Percentiles rank a stretch among this genome's conserved stretches.
These are phyloP conservation scores for Flueggea neowawraea DNA, from an alignment of 441 rosid genomes.

Conservation along the genomic window DNA sequence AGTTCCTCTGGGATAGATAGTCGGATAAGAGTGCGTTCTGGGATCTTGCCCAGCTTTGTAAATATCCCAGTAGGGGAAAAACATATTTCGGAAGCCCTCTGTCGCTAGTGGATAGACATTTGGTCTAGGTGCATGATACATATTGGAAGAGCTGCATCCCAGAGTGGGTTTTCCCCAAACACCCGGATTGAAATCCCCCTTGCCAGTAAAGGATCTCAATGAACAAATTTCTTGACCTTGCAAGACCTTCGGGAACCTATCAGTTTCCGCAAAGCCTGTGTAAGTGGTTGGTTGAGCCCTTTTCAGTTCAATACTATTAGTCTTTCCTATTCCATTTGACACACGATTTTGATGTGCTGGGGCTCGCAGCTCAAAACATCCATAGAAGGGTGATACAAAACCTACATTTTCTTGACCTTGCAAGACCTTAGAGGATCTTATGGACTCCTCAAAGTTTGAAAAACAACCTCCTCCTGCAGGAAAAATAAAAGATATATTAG, in stretches of 20 bases:
- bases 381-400: constrained; percentile 61
- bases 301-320: constrained; percentile 36
- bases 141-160: constrained; percentile 41
- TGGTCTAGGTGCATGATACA: constrained; percentile 46
- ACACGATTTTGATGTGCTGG: constrained; percentile 52
- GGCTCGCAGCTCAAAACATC: constrained; percentile 58
- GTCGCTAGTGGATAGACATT: constrained; percentile 46
- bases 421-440: constrained; percentile 99
- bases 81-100: constrained; percentile 32
- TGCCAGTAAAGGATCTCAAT: constrained; percentile 56
- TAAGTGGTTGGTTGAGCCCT: constrained; percentile 39
- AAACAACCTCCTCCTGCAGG: constrained; percentile 54
- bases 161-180: constrained; percentile 46
- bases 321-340: constrained; percentile 39
- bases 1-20: constrained; percentile 43
- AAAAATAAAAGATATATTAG: constrained; percentile 8
- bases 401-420: constrained; percentile 99
- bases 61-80: constrained; percentile 38
- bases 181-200: constrained; percentile 50
- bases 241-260: constrained; percentile 82
- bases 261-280: constrained; percentile 56
- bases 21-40: constrained; percentile 24
- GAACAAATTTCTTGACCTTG: constrained; percentile 99
- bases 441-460: constrained; percentile 87
- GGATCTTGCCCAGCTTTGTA: constrained; percentile 33